Base-by-base conservation (phyloP, 2,329 filamentous ascomycete genomes). In the Aspergillus melleus region DNA sequence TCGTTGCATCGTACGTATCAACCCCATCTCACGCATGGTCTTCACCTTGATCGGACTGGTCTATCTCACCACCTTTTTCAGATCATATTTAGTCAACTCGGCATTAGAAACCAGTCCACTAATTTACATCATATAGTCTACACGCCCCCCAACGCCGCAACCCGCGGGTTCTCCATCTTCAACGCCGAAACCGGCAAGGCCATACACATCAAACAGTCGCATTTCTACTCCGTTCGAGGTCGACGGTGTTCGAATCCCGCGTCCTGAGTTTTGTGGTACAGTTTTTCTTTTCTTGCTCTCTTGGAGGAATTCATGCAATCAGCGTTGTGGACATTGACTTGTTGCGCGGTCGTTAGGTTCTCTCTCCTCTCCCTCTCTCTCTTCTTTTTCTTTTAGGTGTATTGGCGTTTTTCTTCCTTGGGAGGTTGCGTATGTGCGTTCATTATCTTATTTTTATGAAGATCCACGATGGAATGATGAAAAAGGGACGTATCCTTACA, bases 91-190 rank as follows among this genome's bases (percentile, higher is more conserved):
- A 24, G 22, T 50, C 8, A 14, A 55, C 19, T 26, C n/a, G 11
- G 9, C 9, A 4, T 29, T 9, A 29, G 26, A 8, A 29, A 9
- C 1, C 26, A 29, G 8, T 29, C 26, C 9, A 14, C 19, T 47
- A 3, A 47, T 22, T 3, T 24, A 19, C 2, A 22, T 22, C n/a
- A 19, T 8, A 19, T 29, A 84, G 82, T 96, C 61, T 95, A 95
- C 72, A 94, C 91, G 14, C 93, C 93, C 39, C 93, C 93, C 3
- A 96, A 96, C 70, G 92, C 94, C 42, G 91, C 91, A 42, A 89
- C 85, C 60, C 85, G 86, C 61, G 93, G 93, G 24, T 96, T 91
- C 75, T 85, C 91, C 70, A 86, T 94, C 71, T 97, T 94, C 74
- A 86, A 94, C 69, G 85, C 88, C 64, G 82, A 82, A 67, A 96